Percentiles rank a stretch among this genome's conserved stretches.
Evolutionary conservation across 2,329 filamentous ascomycete genomes (phyloP).

Genomic region (Paecilomyces variotii): DNA sequence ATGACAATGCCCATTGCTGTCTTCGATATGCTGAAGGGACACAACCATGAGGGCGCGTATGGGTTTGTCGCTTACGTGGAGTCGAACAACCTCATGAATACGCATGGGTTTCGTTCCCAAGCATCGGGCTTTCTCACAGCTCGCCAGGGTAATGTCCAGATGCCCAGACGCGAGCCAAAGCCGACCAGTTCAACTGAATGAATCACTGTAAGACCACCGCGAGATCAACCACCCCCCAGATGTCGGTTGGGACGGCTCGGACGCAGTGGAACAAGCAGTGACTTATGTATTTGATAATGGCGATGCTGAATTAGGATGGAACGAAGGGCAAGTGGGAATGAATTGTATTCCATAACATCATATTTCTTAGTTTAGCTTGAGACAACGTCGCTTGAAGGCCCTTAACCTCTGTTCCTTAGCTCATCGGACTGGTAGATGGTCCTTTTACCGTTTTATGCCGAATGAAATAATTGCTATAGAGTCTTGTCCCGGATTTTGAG

Average conservation of each 20-base stretch:
- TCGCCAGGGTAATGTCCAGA: not conserved
- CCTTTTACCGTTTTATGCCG: too few relatives aligned
- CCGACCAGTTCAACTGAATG: not conserved
- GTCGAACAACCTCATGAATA: constrained; percentile 1
- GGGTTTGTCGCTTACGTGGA: constrained; percentile 4
- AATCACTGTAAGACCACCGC: not conserved
- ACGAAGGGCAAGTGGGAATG: not conserved
- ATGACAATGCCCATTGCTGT: constrained; percentile 5
- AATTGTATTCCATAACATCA: too few relatives aligned
- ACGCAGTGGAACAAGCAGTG: not conserved
- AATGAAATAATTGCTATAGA: too few relatives aligned
- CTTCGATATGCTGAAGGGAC: constrained; percentile 3
- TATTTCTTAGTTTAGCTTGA: too few relatives aligned
- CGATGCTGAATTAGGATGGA: not conserved
- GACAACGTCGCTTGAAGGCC: too few relatives aligned
- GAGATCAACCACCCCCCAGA: not conserved
- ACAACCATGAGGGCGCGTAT: constrained; percentile 1
- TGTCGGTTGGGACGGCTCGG: not conserved
- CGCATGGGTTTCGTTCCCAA: not conserved
- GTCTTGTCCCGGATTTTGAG: too few relatives aligned
- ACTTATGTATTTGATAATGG: not conserved
- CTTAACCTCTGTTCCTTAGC: too few relatives aligned
- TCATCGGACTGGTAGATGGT: too few relatives aligned
- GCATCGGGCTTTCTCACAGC: not conserved
- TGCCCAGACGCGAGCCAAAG: not conserved